A percentile compares a stretch with the other conserved stretches of the same genome.
Conservation (phyloP, 2,329 filamentous ascomycete genomes). For the Blumeria hordei region DNA sequence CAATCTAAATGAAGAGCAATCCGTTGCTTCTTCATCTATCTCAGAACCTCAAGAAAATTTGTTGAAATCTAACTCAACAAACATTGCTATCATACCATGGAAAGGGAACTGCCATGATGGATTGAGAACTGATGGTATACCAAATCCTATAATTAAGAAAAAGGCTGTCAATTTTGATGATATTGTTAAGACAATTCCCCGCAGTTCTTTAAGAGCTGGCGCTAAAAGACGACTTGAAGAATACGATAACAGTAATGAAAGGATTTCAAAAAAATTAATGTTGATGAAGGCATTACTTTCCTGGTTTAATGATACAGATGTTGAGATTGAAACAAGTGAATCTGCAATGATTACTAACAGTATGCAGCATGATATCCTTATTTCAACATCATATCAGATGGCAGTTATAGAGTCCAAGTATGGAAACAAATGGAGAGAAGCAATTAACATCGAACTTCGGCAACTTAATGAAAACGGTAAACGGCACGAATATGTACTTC, state of each 20-base stretch:
- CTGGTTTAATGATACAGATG: background rate
- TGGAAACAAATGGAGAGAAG: background rate
- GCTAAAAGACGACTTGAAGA: background rate
- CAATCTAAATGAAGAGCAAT: background rate
- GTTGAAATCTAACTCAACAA: background rate
- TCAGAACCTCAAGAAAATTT: background rate
- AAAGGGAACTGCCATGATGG: constrained; percentile 15
- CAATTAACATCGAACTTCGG: background rate
- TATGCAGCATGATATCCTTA: background rate
- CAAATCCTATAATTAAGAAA: background rate
- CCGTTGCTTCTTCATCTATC: constrained; percentile 1
- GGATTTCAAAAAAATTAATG: background rate
- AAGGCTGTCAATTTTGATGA: background rate
- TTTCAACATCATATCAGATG: background rate
- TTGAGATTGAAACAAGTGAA: background rate
- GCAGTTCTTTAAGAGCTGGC: background rate
- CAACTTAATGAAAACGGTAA: background rate
- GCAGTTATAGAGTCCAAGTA: background rate
- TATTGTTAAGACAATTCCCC: background rate
- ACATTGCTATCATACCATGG: constrained; percentile 15
- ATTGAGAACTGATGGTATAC: background rate
- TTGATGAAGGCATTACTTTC: background rate
- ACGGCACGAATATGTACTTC: background rate
- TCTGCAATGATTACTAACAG: background rate
- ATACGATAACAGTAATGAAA: background rate